Percentiles rank a stretch among this genome's conserved stretches.
phyloP scores from a whole-genome alignment of 805 yeast genomes.

The Ogataea pini region DNA sequence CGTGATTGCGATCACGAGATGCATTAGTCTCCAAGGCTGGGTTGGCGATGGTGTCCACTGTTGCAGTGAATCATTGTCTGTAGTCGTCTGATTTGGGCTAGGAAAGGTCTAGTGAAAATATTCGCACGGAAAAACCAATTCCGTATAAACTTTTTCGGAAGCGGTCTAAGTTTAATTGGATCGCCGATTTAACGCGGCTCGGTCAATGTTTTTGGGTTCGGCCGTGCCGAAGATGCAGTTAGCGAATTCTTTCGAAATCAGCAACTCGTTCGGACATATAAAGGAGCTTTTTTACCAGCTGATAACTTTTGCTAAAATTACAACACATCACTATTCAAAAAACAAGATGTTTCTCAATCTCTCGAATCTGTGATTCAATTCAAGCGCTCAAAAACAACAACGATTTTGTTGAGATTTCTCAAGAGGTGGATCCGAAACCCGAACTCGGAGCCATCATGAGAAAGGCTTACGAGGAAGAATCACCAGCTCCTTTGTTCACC shows the following conservation, averaged over 20 bases:
- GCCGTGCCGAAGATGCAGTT: background rate
- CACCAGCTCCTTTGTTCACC: constrained; percentile 29
- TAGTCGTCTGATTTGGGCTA: too few relatives aligned
- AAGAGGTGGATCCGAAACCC: constrained; percentile 29
- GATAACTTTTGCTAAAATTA: too few relatives aligned
- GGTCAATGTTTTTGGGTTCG: background rate
- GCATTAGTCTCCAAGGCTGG: constrained; percentile 19
- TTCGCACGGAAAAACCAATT: background rate
- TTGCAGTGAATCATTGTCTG: too few relatives aligned
- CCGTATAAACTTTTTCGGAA: background rate
- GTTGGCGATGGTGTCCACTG: background rate
- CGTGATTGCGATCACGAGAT: constrained; percentile 32
- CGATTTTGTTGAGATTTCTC: constrained; percentile 28
- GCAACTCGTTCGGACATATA: background rate
- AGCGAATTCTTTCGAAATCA: background rate
- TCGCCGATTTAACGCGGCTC: background rate
- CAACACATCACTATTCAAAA: background rate
- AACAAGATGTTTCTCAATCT: constrained; percentile 13
- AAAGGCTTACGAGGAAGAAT: constrained; percentile 26
- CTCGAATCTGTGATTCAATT: constrained; percentile 30
- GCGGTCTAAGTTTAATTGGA: background rate
- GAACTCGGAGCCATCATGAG: constrained; percentile 35
- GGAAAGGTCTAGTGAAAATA: too few relatives aligned
- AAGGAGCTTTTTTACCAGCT: background rate
- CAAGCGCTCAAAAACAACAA: constrained; percentile 25